phyloP scores from a whole-genome alignment of 176 grass and related monocot genomes.

The Ensete ventricosum region DNA sequence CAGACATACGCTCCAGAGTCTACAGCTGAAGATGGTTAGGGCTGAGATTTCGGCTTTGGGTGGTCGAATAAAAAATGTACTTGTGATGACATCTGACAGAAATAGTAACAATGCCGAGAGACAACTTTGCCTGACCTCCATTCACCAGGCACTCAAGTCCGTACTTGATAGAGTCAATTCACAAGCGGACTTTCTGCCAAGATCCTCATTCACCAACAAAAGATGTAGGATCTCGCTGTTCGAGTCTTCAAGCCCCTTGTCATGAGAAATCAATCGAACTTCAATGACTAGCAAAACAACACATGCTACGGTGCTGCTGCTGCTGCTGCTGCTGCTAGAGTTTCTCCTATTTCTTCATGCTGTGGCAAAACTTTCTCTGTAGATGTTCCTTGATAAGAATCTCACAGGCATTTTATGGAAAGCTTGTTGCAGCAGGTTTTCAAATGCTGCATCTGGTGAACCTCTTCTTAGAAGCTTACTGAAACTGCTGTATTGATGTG shows the following conservation, averaged over 20 bases:
- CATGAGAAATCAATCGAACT: conserved; percentile 15
- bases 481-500: not conserved
- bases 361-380: too few species aligned
- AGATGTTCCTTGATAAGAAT: too few species aligned
- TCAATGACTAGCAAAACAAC: not conserved
- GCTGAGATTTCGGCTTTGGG: conserved; percentile 71
- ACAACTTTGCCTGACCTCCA: conserved; percentile 20
- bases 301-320: not conserved
- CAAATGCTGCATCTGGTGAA: not conserved
- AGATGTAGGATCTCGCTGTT: conserved; percentile 42
- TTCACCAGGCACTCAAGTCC: conserved; percentile 51
- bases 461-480: not conserved
- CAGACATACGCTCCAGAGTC: conserved; percentile 35
- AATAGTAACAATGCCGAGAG: conserved; percentile 4
- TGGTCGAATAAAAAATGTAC: conserved; percentile 48
- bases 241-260: conserved; percentile 67
- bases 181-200: conserved; percentile 41
- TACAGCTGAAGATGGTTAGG: conserved; percentile 38
- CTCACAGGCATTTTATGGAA: not conserved
- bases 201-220: conserved; percentile 50
- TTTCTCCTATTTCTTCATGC: too few species aligned
- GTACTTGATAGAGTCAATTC: conserved; percentile 43
- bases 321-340: not conserved
- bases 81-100: conserved; percentile 30
- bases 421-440: not conserved